Evolutionary conservation across 2,329 filamentous ascomycete species (phyloP).

Genomic region (Didymellaceae sp.): DNA sequence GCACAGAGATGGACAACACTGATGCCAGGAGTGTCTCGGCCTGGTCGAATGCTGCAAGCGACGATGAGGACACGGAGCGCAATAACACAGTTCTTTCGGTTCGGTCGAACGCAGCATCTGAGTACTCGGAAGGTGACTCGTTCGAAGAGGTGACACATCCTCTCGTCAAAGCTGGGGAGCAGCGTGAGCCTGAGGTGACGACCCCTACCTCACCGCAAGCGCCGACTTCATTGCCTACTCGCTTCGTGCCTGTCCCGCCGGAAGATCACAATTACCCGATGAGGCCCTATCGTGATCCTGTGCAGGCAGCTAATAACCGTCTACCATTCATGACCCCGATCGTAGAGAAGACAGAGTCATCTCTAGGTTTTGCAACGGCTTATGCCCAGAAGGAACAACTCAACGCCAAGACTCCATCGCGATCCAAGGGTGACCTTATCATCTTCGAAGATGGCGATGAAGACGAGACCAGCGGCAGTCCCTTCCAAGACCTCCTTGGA

Average conservation of each 20-base stretch:
- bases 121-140: constrained; percentile 43
- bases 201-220: constrained; percentile 57
- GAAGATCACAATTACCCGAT: constrained; percentile 85
- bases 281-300: constrained; percentile 80
- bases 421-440: constrained; percentile 53
- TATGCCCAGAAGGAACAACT: constrained; percentile 64
- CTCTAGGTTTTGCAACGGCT: constrained; percentile 63
- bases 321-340: constrained; percentile 99
- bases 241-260: constrained; percentile 80
- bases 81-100: constrained; percentile 39
- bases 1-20: constrained; percentile 41
- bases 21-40: constrained; percentile 66
- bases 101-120: constrained; percentile 40
- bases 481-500: constrained; percentile 70
- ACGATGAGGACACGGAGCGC: constrained; percentile 36
- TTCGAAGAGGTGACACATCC: constrained; percentile 43
- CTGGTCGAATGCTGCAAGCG: constrained; percentile 78
- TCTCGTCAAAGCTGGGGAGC: constrained; percentile 36
- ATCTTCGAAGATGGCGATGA: constrained; percentile 49
- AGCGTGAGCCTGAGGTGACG: constrained; percentile 49
- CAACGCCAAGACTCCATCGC: constrained; percentile 79
- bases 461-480: constrained; percentile 68
- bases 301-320: constrained; percentile 82
- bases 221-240: constrained; percentile 54
- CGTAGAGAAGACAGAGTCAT: constrained; percentile 91